Evolutionary conservation across 1,139 yeast genomes (phyloP).

Genomic region (Scheffersomyces stambukii): DNA sequence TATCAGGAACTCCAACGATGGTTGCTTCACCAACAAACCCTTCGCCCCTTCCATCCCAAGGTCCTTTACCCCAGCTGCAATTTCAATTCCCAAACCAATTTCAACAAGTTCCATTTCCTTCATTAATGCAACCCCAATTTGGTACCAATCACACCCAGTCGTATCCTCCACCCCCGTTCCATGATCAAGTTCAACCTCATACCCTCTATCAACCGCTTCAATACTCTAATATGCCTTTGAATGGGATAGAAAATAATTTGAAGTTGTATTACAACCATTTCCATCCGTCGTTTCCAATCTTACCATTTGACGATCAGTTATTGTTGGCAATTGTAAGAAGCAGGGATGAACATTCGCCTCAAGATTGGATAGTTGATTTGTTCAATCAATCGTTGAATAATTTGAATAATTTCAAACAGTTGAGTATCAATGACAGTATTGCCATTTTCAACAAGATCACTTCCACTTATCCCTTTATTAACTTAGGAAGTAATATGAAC

Average conservation of each 20-base stretch:
- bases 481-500: slow-evolving; percentile 19
- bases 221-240: slow-evolving; percentile 10
- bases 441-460: slow-evolving; percentile 38
- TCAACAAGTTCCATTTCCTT: slow-evolving; percentile 3
- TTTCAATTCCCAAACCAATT: slow-evolving; percentile 5
- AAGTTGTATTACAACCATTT: slow-evolving; percentile 47
- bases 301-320: slow-evolving; percentile 44
- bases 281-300: slow-evolving; percentile 54
- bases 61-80: slow-evolving; percentile 3
- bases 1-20: slow-evolving; percentile 9
- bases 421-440: slow-evolving; percentile 27
- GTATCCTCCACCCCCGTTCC: no score
- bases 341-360: slow-evolving; percentile 30
- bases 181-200: slow-evolving; percentile 4
- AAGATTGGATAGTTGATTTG: slow-evolving; percentile 36
- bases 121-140: slow-evolving; percentile 4
- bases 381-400: slow-evolving; percentile 50
- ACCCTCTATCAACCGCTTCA: slow-evolving; percentile 5
- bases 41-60: slow-evolving; percentile 4
- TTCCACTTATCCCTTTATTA: slow-evolving; percentile 40
- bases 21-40: slow-evolving; percentile 6
- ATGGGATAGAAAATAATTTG: slow-evolving; percentile 17
- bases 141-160: slow-evolving; percentile 2
- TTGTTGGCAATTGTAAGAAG: slow-evolving; percentile 12
- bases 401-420: slow-evolving; percentile 35